Base-by-base conservation (phyloP, 106 monocot genomes). In the Dactylorhiza incarnata region DNA sequence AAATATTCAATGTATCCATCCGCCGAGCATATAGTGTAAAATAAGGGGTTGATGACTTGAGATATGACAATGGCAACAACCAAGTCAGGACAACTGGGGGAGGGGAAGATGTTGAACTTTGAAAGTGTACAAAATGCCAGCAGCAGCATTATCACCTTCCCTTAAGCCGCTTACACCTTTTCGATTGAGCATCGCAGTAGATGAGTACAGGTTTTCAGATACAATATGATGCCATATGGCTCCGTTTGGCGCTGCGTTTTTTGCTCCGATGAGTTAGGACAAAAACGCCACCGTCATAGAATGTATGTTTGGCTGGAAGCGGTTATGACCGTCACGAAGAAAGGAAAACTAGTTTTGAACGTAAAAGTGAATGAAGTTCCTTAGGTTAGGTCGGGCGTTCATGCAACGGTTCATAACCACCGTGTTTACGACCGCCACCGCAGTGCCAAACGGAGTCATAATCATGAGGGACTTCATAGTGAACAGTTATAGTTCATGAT, bases 61-160 rank as follows among this genome's bases (percentile, higher is more conserved):
- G 95, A 81, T 95, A 95, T 53, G 95, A 85, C 63, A 65, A 68
- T 49, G 90, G 95, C 22, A 95, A 74, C 25, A 90, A 79, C 51
- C 92, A 89, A 53, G 83, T 88, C 55, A 92, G 52, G 43, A 86
- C 25, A 68, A 95, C 71, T 48, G 95, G 92, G 23, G 95, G 90
- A 45, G n/a, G n/a, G n/a, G n/a, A n/a, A 92, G 84, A 84, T 90
- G 74, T 55, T 77, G 81, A 73, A 95, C 90, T 62, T 79, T 77
- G 70, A 95, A 95, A 53, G 76, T 78, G 50, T 92, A 92, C 20
- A 74, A 43, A 74, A 95, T 83, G 3, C 81, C 86, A 82, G 83
- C 67, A 19, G 78, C 75, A 43, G n/a, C n/a, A n/a, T 80, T 71
- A 68, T 80, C 80, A 55, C 43, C 50, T 43, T 14, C 55, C 20